These are phyloP conservation scores for Chlorella sp. DNA, from an alignment of 139 green algal genomes.

Conservation along the genomic window DNA sequence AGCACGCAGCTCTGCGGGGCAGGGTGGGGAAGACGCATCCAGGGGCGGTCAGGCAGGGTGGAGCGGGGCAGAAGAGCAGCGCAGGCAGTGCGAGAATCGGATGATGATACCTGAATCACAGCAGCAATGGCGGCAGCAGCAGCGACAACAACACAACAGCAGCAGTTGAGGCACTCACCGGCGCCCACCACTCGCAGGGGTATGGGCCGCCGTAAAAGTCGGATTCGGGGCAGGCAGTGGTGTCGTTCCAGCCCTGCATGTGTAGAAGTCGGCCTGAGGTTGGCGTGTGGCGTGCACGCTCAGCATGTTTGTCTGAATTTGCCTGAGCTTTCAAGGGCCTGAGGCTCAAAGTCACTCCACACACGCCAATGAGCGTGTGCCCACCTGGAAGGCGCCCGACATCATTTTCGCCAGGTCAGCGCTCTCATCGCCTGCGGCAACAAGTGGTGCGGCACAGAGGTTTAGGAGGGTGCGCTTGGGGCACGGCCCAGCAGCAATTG, in stretches of 20 bases:
- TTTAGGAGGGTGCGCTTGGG: no score
- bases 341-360: no score
- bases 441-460: not conserved
- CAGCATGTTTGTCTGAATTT: no score
- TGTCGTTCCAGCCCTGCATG: not conserved
- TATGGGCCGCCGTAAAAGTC: not conserved
- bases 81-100: not conserved
- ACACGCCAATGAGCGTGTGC: no score
- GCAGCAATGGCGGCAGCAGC: not conserved
- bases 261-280: no score
- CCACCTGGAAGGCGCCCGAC: conserved; percentile 3
- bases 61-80: not conserved
- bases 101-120: not conserved
- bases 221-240: not conserved
- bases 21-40: not conserved
- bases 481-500: no score
- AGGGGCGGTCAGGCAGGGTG: not conserved
- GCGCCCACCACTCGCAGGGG: conserved; percentile 17
- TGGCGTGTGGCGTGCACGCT: no score
- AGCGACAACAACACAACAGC: not conserved
- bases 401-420: not conserved
- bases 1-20: not conserved
- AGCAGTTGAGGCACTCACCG: not conserved
- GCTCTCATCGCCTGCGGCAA: not conserved
- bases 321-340: no score